Evolutionary conservation across 495 filamentous ascomycete genomes (phyloP), one percentile per base, ranked within the genome.

Genomic region (Entonaema liquescens): DNA sequence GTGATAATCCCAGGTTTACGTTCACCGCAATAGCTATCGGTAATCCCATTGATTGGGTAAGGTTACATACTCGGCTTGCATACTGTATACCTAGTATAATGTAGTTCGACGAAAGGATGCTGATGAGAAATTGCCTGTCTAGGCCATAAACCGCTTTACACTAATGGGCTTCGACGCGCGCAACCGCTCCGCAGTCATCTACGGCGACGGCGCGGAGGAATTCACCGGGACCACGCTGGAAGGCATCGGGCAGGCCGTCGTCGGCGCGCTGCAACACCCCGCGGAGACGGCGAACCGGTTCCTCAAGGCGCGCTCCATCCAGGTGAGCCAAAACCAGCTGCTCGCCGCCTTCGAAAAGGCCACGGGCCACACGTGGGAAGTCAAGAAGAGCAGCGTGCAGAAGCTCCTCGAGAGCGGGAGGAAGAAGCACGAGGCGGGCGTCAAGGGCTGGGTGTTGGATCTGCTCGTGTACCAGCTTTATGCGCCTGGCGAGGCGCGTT

Each of bases 201-300:
- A 79, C 64, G 84, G 88, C 42, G 78, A 79, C 0, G 85, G 86
- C 3, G 73, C 79, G 19, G 71, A 69, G 23, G 59, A 64, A 15
- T 80, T 85, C 66, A 83, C 80, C 11, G 65, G 76, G 23, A 86
- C 85, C 0, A 83, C 78, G 5, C 71, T 86, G 8, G 58, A 76
- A 1, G 76, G 77, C 4, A 72, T 87, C n/a, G 84, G 78, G 0
- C 74, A 78, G 31, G 79, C 82, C n/a, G 65, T 86, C 13, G 79
- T 77, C 8, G 80, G 79, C 0, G 70, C 82, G 11, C 58, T 88
- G 2, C 57, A 67, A 21, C 78, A 84, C 26, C 76, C 78, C 0
- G 78, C 80, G 0, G 77, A 82, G 29, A 87, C 85, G 2, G 79
- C 78, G 58, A 87, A 87, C 67, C 76, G 78, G 0, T 67, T 65